Evolutionary conservation across 768 basidiomycete genomes (phyloP).

Genomic region (Tylopilus sp.): DNA sequence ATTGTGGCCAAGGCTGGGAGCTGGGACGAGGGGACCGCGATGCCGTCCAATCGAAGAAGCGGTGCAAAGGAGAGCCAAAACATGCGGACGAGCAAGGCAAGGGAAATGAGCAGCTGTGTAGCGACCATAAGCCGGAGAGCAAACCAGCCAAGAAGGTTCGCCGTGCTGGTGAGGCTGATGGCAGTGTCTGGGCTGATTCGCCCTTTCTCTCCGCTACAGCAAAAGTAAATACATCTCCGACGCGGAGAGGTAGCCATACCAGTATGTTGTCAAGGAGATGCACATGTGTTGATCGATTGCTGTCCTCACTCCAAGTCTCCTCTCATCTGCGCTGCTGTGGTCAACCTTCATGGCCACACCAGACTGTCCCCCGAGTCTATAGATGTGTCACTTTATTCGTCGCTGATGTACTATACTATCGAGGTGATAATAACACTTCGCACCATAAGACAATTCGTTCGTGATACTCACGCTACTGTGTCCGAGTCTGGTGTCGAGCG

Average conservation of each 20-base stretch:
- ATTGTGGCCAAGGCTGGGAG: constrained; percentile 53
- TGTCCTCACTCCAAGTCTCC: too few species aligned
- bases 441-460: too few species aligned
- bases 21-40: constrained; percentile 42
- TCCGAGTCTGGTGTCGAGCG: too few species aligned
- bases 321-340: too few species aligned
- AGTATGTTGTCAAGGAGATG: too few species aligned
- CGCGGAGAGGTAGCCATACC: constrained; percentile 73
- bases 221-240: constrained; percentile 89
- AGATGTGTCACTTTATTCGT: too few species aligned
- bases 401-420: too few species aligned
- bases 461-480: too few species aligned
- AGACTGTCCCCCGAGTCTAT: too few species aligned
- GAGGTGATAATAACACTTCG: too few species aligned
- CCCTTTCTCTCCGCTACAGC: constrained; percentile 38
- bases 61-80: constrained; percentile 73
- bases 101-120: constrained; percentile 59
- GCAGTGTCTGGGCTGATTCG: not conserved
- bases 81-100: constrained; percentile 52
- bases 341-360: too few species aligned
- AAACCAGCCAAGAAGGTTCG: constrained; percentile 69
- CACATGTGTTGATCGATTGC: too few species aligned
- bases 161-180: not conserved
- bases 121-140: constrained; percentile 57
- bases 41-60: constrained; percentile 57